Evolutionary conservation across 306 rosid genomes (phyloP).

Genomic region (Ochetophila trinervis): DNA sequence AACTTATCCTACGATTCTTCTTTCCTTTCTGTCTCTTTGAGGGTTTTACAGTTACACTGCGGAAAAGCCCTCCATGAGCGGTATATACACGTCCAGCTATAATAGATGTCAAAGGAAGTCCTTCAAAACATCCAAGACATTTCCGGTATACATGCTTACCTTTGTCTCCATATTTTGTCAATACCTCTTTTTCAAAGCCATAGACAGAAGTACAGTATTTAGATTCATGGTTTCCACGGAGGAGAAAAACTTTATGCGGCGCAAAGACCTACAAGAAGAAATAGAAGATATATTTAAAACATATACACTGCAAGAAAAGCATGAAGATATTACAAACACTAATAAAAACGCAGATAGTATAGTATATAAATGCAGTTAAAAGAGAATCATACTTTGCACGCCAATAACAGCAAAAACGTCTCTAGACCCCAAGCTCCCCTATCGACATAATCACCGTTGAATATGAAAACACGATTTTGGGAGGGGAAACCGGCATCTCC

Average conservation of each 20-base stretch:
- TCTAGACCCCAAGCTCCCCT: slow-evolving; percentile 97
- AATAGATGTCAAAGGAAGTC: slow-evolving; percentile 79
- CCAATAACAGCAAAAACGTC: slow-evolving; percentile 62
- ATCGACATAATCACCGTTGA: slow-evolving; percentile 88
- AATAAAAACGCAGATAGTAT: too few relatives aligned
- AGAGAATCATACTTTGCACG: slow-evolving; percentile 44
- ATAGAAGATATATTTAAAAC: too few relatives aligned
- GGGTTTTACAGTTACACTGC: slow-evolving; percentile 49
- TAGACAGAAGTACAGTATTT: slow-evolving; percentile 89
- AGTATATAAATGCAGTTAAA: too few relatives aligned
- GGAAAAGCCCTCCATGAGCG: slow-evolving; percentile 90
- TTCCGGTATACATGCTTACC: slow-evolving; percentile 85
- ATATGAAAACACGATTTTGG: slow-evolving; percentile 52
- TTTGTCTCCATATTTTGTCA: slow-evolving; percentile 66
- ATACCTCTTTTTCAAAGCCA: slow-evolving; percentile 81
- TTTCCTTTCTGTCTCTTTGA: slow-evolving; percentile 74
- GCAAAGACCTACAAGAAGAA: slow-evolving; percentile 35
- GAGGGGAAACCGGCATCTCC: slow-evolving; percentile 66
- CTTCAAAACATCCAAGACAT: slow-evolving; percentile 92
- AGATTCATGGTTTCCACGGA: slow-evolving; percentile 88
- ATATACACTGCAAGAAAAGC: too few relatives aligned
- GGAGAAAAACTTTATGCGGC: slow-evolving; percentile 57
- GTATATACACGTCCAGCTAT: slow-evolving; percentile 73
- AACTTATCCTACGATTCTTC: slow-evolving; percentile 61
- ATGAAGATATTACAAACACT: too few relatives aligned